phyloP scores from a whole-genome alignment of 2,329 filamentous ascomycete species.

The Hypoxylon sp. region DNA sequence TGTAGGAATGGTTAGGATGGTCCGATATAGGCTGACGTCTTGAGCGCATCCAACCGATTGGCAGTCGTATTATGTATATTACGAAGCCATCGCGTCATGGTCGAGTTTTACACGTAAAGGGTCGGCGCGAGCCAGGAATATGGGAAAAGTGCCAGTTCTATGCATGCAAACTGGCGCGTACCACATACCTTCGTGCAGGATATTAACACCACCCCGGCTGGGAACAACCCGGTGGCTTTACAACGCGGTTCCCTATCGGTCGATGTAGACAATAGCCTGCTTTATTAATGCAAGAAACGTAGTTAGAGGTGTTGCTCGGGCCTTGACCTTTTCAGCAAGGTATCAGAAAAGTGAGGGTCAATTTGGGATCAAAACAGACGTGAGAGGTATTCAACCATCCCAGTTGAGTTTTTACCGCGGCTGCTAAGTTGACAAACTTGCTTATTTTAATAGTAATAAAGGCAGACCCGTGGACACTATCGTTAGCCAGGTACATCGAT shows the following conservation, averaged over 20 bases:
- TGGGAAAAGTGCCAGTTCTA: constrained; percentile 30
- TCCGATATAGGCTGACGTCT: constrained; percentile 9
- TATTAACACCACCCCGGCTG: constrained; percentile 30
- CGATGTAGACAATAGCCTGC: constrained; percentile 27
- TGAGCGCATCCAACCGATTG: not conserved
- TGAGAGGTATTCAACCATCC: not conserved
- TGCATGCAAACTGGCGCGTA: constrained; percentile 29
- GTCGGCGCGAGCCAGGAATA: constrained; percentile 28
- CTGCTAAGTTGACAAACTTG: constrained; percentile 20
- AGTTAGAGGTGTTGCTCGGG: not conserved
- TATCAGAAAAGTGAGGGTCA: not conserved
- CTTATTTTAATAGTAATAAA: not conserved
- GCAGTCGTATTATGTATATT: constrained; percentile 19
- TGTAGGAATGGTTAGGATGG: constrained; percentile 11
- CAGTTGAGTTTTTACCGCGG: constrained; percentile 1
- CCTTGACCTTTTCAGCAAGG: constrained; percentile 3
- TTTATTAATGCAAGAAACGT: constrained; percentile 7
- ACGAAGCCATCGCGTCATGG: constrained; percentile 32
- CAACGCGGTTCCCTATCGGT: constrained; percentile 23
- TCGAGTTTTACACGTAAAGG: constrained; percentile 28
- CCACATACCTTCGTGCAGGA: constrained; percentile 30
- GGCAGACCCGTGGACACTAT: constrained; percentile 1
- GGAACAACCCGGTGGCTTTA: constrained; percentile 33
- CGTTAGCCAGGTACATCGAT: not conserved
- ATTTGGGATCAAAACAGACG: not conserved